Percentiles rank a stretch among this genome's conserved stretches.
Conservation (phyloP, 2,329 filamentous ascomycete species). For the Colletotrichum orchidophilum region DNA sequence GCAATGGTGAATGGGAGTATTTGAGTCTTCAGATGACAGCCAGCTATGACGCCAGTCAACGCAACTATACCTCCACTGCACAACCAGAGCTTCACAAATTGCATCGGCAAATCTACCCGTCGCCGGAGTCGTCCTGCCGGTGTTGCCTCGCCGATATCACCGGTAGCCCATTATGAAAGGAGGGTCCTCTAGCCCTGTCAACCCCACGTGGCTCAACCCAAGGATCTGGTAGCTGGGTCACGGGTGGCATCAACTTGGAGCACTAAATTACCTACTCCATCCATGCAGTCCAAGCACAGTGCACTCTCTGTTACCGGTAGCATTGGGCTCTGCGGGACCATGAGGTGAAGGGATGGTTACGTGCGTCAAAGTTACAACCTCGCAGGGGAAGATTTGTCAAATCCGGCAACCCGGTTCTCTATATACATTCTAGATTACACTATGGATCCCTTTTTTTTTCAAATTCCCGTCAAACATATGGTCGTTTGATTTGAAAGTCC, state of each 20-base stretch:
- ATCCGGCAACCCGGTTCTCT: background rate
- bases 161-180: slow-evolving; percentile 19
- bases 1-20: background rate
- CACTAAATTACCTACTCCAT: background rate
- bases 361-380: background rate
- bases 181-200: background rate
- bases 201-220: slow-evolving; percentile 20
- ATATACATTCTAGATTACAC: background rate
- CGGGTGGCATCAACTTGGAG: background rate
- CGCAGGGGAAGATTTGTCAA: background rate
- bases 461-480: too few relatives aligned
- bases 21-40: background rate
- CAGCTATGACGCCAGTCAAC: background rate
- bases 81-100: background rate
- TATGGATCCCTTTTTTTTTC: background rate
- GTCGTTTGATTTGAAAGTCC: background rate
- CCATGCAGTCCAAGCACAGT: background rate
- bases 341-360: background rate
- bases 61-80: background rate
- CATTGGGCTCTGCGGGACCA: background rate
- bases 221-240: background rate
- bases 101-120: slow-evolving; percentile 9
- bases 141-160: slow-evolving; percentile 3
- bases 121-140: slow-evolving; percentile 1
- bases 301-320: background rate